Conservation (phyloP, 2,329 filamentous ascomycete species). For the Sordariomycetes sp. region DNA sequence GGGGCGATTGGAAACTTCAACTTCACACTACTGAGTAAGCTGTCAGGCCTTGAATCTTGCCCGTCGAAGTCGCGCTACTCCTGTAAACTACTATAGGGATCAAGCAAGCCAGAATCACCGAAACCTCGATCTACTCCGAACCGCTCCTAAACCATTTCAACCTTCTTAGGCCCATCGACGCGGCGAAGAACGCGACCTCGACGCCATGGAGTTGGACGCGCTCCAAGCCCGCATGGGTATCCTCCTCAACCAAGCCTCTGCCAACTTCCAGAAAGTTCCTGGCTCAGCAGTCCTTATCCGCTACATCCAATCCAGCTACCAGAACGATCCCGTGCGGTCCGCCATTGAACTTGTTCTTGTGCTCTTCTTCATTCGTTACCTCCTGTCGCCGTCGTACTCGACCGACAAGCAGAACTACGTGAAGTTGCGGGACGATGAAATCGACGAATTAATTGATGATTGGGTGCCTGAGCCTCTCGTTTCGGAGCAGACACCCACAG, state of each 20-base stretch:
- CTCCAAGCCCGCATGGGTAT: constrained; percentile 42
- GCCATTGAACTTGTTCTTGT: constrained; percentile 90
- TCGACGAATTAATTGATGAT: constrained; percentile 92
- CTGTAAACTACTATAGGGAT: too few relatives aligned
- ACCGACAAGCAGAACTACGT: constrained; percentile 87
- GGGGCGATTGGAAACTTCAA: too few relatives aligned
- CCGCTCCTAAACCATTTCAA: too few relatives aligned
- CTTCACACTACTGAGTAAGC: too few relatives aligned
- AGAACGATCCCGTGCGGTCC: constrained; percentile 90
- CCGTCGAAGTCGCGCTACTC: too few relatives aligned
- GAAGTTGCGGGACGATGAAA: constrained; percentile 81
- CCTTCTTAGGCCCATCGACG: too few relatives aligned
- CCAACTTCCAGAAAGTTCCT: constrained; percentile 80
- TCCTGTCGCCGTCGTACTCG: constrained; percentile 85
- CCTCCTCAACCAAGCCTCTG: constrained; percentile 41
- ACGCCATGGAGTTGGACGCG: constrained; percentile 53
- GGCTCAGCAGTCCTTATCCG: constrained; percentile 90
- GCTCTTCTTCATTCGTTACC: constrained; percentile 89
- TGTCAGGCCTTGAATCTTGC: background rate
- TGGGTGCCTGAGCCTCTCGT: constrained; percentile 95
- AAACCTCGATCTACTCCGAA: too few relatives aligned
- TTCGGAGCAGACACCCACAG: constrained; percentile 59
- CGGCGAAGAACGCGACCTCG: too few relatives aligned
- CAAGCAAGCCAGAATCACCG: too few relatives aligned
- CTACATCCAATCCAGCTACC: constrained; percentile 95